These are phyloP conservation scores for Triticum turgidum DNA, from an alignment of 176 grass and related monocot genomes.

Conservation along the genomic window DNA sequence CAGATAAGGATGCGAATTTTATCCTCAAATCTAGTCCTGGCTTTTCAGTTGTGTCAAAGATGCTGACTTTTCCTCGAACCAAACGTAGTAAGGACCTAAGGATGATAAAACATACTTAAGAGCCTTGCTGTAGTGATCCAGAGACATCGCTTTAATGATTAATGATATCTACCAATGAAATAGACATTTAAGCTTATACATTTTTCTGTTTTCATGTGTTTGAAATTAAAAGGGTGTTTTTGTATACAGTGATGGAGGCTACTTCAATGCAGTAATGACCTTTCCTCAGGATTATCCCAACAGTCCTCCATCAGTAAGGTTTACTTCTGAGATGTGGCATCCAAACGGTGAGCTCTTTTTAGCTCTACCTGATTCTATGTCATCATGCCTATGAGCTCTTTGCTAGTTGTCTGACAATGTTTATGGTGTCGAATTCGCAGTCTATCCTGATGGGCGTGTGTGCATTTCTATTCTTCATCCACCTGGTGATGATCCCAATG, in stretches of 20 bases:
- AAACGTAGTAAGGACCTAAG: background rate
- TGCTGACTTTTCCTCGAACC: background rate
- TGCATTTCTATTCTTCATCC: slow-evolving; percentile 97
- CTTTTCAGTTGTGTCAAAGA: background rate
- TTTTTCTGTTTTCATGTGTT: background rate
- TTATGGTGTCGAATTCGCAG: slow-evolving; percentile 37
- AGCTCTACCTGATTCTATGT: background rate
- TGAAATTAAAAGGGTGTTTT: slow-evolving; percentile 16
- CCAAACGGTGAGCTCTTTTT: slow-evolving; percentile 61
- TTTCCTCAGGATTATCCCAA: slow-evolving; percentile 93
- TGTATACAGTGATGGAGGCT: slow-evolving; percentile 81
- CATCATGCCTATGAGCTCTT: background rate
- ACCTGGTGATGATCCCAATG: slow-evolving; percentile 90
- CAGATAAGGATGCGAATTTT: background rate
- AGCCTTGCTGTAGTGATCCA: background rate
- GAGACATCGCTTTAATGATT: background rate
- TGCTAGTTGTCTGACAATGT: slow-evolving; percentile 8
- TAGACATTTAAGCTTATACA: background rate
- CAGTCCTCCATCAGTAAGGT: slow-evolving; percentile 85
- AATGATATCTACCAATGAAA: background rate
- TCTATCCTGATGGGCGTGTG: slow-evolving; percentile 86
- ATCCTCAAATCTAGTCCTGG: background rate
- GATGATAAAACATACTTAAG: background rate
- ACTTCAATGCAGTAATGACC: slow-evolving; percentile 86
- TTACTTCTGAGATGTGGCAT: slow-evolving; percentile 99